Conservation (phyloP, 805 yeast genomes). For the Nakazawaea ishiwadae region DNA sequence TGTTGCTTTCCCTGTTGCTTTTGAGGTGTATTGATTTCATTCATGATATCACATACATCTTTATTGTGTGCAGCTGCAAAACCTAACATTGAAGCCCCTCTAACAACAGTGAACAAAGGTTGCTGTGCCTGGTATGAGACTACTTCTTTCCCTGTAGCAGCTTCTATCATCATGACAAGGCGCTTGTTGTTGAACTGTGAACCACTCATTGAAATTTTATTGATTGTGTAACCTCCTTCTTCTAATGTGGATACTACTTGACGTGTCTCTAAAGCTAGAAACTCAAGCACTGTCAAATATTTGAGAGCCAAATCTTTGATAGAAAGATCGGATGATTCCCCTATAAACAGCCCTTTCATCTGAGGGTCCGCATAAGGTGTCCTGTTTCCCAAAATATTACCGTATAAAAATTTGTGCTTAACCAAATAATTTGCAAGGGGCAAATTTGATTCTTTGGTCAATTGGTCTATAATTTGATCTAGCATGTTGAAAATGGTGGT, state of each 20-base stretch:
- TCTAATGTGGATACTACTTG: slow-evolving; percentile 32
- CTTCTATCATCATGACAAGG: slow-evolving; percentile 28
- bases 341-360: slow-evolving; percentile 46
- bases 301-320: slow-evolving; percentile 30
- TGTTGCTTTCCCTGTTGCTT: slow-evolving; percentile 19
- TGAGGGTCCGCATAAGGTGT: slow-evolving; percentile 47
- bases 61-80: slow-evolving; percentile 12
- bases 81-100: slow-evolving; percentile 24
- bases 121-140: slow-evolving; percentile 7
- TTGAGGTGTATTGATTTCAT: slow-evolving; percentile 11
- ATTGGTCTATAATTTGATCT: slow-evolving; percentile 2
- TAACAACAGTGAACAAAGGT: slow-evolving; percentile 23
- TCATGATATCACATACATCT: slow-evolving; percentile 15
- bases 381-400: slow-evolving; percentile 56
- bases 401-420: slow-evolving; percentile 40
- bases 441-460: neutral
- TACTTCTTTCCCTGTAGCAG: slow-evolving; percentile 18
- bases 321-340: slow-evolving; percentile 36
- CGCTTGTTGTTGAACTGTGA: slow-evolving; percentile 47
- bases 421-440: slow-evolving; percentile 17
- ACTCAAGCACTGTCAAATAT: slow-evolving; percentile 46
- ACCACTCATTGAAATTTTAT: slow-evolving; percentile 41
- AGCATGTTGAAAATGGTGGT: slow-evolving; percentile 7
- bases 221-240: slow-evolving; percentile 19
- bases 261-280: slow-evolving; percentile 44